Evolutionary conservation across 2,329 filamentous ascomycete species (phyloP).

Genomic region (Sphaerostilbella broomeana): DNA sequence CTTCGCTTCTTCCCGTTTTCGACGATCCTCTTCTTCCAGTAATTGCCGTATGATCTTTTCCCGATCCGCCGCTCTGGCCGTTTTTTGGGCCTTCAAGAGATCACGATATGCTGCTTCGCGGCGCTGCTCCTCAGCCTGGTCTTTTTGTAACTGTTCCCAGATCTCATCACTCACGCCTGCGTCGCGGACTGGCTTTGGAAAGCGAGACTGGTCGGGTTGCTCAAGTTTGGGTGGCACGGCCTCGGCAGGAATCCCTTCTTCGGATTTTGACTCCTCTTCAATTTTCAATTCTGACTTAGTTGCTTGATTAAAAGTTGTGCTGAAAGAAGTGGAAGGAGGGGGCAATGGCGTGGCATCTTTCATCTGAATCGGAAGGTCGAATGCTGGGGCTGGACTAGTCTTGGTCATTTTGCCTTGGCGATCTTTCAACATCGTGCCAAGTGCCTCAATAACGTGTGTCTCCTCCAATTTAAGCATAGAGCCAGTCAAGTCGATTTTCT

Average conservation of each 20-base stretch:
- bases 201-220: neutral
- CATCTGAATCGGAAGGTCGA: constrained; percentile 11
- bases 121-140: constrained; percentile 35
- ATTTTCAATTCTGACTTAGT: constrained; percentile 3
- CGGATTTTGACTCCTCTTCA: neutral
- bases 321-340: neutral
- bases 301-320: neutral
- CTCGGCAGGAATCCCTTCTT: constrained; percentile 12
- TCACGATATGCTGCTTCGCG: constrained; percentile 31
- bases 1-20: constrained; percentile 31
- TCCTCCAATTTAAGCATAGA: constrained; percentile 17
- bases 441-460: constrained; percentile 7
- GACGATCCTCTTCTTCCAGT: constrained; percentile 32
- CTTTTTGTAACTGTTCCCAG: constrained; percentile 54
- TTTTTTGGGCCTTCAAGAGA: constrained; percentile 25
- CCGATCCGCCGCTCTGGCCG: constrained; percentile 24
- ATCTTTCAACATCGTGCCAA: constrained; percentile 20
- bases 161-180: constrained; percentile 50
- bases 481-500: constrained; percentile 18
- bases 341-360: neutral
- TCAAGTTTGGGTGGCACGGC: too few relatives aligned
- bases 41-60: constrained; percentile 32
- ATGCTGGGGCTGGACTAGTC: neutral
- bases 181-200: too few relatives aligned
- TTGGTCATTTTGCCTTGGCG: constrained; percentile 5